phyloP scores from a whole-genome alignment of 148 eudicot genomes.

The Gaultheria prostrata region DNA sequence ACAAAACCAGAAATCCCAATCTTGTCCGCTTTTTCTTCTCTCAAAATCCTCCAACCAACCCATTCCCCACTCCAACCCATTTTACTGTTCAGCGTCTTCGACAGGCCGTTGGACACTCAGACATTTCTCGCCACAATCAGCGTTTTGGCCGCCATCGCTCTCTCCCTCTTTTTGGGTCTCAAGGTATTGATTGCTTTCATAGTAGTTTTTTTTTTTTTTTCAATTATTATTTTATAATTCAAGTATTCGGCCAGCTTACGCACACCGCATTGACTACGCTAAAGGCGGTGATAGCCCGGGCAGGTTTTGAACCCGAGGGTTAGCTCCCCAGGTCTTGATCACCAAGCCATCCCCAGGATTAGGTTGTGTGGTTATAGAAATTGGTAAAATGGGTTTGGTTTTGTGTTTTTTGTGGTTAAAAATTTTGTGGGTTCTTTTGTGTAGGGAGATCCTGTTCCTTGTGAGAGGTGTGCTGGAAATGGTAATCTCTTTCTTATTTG shows the following conservation, averaged over 20 bases:
- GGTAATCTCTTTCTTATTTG: slow-evolving; percentile 38
- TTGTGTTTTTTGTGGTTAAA: background rate
- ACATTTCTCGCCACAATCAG: slow-evolving; percentile 68
- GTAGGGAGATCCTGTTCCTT: slow-evolving; percentile 93
- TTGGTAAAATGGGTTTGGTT: background rate
- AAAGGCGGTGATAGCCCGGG: too few relatives aligned
- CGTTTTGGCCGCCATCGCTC: slow-evolving; percentile 71
- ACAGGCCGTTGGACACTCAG: slow-evolving; percentile 67
- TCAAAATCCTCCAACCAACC: slow-evolving; percentile 16
- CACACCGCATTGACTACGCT: too few relatives aligned
- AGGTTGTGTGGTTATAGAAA: background rate
- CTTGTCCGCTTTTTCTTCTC: slow-evolving; percentile 24
- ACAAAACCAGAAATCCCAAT: slow-evolving; percentile 18
- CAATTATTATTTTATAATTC: too few relatives aligned
- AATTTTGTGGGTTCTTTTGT: slow-evolving; percentile 10
- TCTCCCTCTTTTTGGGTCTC: slow-evolving; percentile 49
- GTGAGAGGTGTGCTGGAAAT: slow-evolving; percentile 83
- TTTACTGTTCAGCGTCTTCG: slow-evolving; percentile 46
- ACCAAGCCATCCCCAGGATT: background rate
- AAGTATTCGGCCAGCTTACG: too few relatives aligned
- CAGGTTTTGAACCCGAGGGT: too few relatives aligned
- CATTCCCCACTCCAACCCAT: slow-evolving; percentile 46
- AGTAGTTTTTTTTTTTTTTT: background rate
- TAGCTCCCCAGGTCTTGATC: too few relatives aligned
- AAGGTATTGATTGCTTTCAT: background rate